Base-by-base conservation (phyloP, 1,139 yeast genomes). In the Arxiozyma heterogenica region DNA sequence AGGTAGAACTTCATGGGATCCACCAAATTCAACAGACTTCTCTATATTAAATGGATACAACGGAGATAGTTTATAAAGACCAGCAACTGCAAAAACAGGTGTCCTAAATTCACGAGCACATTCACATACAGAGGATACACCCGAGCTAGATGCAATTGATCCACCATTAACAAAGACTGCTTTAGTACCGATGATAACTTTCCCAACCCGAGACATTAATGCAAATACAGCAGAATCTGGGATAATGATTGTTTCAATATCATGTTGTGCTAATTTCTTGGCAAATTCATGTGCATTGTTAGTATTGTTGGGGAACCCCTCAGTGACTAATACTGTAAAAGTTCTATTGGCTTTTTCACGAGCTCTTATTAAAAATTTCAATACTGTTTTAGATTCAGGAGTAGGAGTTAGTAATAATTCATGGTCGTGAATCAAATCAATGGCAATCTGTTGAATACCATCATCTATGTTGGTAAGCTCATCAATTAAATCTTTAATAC, bases 121-220 rank as follows among this genome's bases (percentile, higher is more conserved):
- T 71, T 90, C 96, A 60, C 95, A 94, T 11, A 90, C 96, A 54
- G 88, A 80, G 25, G 96, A 89, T 41, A 88, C 96, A 50, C 98
- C 99, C 6, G 71, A 64, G 0, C 95, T 82, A 23, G 86, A 81
- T 1, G 96, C 82, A 55, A 90, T 80, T 60, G 96, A 85, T 11
- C 98, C 98, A 55, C 99, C 99, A 67, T 94, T 93, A 54, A 96
- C 96, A 68, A 89, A 86, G 9, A 94, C 97, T 0, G 96, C 83
- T 60, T 88, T 81, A 1, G 98, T 84, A 23, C 98, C 97, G 57
- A 94, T 81, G 57, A 93, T 82, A 30, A 94, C 98, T 69, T 94
- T 94, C 50, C 98, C 97, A 2, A 94, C 98, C 59, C 97, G 77
- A 50, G 97, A 86, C 98, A 94, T 94, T 51, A 94, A 87, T 0